Evolutionary conservation across 306 rosid species (phyloP), one percentile per base, ranked within the genome.

Genomic region (Pyrus betulifolia): DNA sequence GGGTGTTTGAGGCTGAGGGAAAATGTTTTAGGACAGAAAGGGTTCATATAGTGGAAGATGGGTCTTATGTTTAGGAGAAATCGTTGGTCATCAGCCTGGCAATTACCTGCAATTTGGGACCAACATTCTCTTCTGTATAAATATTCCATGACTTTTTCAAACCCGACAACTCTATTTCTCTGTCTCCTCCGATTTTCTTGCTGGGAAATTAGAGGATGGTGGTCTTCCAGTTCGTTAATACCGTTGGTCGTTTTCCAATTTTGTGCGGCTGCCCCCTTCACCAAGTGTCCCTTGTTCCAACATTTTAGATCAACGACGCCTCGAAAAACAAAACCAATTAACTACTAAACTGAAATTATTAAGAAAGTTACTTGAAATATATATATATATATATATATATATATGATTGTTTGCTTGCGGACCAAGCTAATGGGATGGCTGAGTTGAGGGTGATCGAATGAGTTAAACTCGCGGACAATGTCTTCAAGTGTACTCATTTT

Each of bases 1-100:
- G 67, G 45, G 55, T 10, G 51, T 73, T 70, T 78, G 84, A 79
- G 84, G 83, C 76, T 72, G 80, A 83, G 81, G 30, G 31, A 70
- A 30, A 2, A 10, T 8, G 28, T 2, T 33, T 5, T 23, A 74
- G 46, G 19, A 61, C 74, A 9, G 19, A 11, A 22, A 44, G 55
- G 60, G 73, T 4, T 70, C 13, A 67, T 77, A 86, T 80, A 79
- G 82, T 63, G 40, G 2, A 3, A 23, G 38, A 38, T 3, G 54
- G 67, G 28, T 82, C 83, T 71, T 1, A 65, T 33, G 72, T 80
- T 74, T 78, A 83, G 87, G 84, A 83, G 54, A 44, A 19, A 2
- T 71, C 79, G 23, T 62, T 65, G 84, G 78, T 9, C 38, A 49
- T 76, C 40, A 19, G 30, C 66, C 79, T 71, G 71, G 45, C 80